These are phyloP conservation scores for Xerocomus nothofagi DNA, from an alignment of 1,284 basidiomycete species.

Conservation along the genomic window DNA sequence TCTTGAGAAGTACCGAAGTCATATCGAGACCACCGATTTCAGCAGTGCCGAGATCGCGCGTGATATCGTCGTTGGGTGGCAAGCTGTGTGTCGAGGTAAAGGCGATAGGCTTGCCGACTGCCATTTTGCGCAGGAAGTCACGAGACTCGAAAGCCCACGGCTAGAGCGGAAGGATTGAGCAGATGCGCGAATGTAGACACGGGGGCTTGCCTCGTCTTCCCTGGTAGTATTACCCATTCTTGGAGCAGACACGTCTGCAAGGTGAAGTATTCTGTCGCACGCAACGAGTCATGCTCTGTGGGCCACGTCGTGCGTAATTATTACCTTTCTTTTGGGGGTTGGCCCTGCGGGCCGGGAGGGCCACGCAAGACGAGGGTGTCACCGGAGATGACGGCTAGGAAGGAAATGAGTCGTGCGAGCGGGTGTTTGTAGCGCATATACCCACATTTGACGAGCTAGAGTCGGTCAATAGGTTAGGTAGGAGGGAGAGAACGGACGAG, in stretches of 20 bases:
- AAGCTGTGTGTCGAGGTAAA: conserved; percentile 79
- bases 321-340: conserved; percentile 85
- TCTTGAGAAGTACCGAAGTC: conserved; percentile 74
- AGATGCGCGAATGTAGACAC: not conserved
- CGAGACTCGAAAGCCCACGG: conserved; percentile 91
- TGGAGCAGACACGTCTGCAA: conserved; percentile 82
- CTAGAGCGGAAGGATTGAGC: conserved; percentile 39
- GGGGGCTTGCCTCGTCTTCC: conserved; percentile 76
- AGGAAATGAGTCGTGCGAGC: conserved; percentile 13
- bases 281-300: conserved; percentile 15
- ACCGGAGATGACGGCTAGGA: conserved; percentile 80
- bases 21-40: conserved; percentile 74
- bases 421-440: conserved; percentile 2
- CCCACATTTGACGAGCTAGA: conserved; percentile 72
- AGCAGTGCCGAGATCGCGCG: conserved; percentile 75
- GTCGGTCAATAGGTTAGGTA: not conserved
- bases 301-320: conserved; percentile 16
- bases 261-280: conserved; percentile 71
- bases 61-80: conserved; percentile 63
- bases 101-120: conserved; percentile 87
- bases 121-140: conserved; percentile 83
- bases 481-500: not conserved
- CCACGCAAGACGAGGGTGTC: conserved; percentile 85
- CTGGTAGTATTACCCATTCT: conserved; percentile 76
- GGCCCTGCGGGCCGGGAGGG: conserved; percentile 74